Evolutionary conservation across 371 early-diverging fungal genomes (phyloP), one percentile per base, ranked within the genome.

Genomic region (Rhizopus sp.): DNA sequence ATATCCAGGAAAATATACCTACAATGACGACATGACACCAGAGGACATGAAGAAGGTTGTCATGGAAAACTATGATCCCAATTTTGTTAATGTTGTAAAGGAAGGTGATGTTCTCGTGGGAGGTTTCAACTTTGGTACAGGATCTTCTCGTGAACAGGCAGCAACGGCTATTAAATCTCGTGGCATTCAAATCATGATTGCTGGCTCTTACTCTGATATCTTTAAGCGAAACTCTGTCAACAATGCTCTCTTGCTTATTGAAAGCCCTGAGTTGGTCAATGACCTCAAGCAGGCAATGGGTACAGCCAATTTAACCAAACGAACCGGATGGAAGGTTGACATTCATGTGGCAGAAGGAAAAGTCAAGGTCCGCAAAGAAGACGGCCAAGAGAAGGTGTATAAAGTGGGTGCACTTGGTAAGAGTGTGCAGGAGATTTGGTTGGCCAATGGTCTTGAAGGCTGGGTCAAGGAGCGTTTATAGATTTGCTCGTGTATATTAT

Each of bases 211-310:
- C 60, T 91, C 91, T 13, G 96, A 97, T 67, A 97, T 93, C 1
- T 97, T 93, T 73, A 97, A 96, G 81, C 89, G 98, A 50, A 97
- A 97, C 60, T 94, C 95, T 15, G 89, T 97, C 68, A 97, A 97
- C 81, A 97, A 97, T 69, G 96, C 95, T 4, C 78, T 97, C 12
- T 68, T 94, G 37, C 82, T 93, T 45, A 84, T 95, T 40, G 96
- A 95, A 69, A 84, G 85, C n/a, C 92, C 95, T 4, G 85, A 82
- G 50, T 74, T 97, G 7, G 92, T 95, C 12, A 56, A 78, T 15
- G 87, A 87, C 59, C 68, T 96, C 53, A 82, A 85, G 55, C 34
- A 55, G 37, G 69, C 50, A 42, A 59, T 75, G 30, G 81, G 77
- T 51, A 72, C 71, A 7, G 57, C 61, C 15, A 72, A 65, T 31